Base-by-base conservation (phyloP, 2,329 filamentous ascomycete genomes). In the Colletotrichum cordylinicola region DNA sequence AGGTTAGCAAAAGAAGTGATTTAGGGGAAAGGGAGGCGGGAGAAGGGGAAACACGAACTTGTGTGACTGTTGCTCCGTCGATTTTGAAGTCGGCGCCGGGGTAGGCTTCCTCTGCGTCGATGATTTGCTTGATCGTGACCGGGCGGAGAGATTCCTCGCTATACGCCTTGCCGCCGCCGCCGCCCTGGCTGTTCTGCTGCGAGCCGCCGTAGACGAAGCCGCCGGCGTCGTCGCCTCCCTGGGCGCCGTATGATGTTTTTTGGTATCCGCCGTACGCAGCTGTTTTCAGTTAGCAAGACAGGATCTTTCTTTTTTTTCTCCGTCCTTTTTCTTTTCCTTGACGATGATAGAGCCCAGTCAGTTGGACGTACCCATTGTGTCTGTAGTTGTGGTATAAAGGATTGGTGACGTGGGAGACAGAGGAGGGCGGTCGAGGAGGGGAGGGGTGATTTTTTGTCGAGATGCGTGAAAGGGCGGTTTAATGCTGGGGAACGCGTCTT, bases 61-160 rank as follows among this genome's bases (percentile, higher is more conserved):
- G 90, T 56, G 93, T 93, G 77, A 96, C 88, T 78, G 94, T 91
- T 62, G 89, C 86, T 78, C 92, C 93, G 86, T 98, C 97, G 81
- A 98, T 94, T 78, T 93, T 92, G 90, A 98, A 97, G 43, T 95
- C 93, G 72, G 93, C 92, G 74, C 88, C 89, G 3, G 93, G 92
- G 83, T 94, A 93, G 52, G 93, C 91, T 85, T 95, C 93, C 78
- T 94, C 90, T 78, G 95, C 95, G 78, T 98, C 95, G 82, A 96
- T 88, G 74, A 98, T 91, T 86, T 99, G 97, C 85, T 98, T 98
- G 86, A 98, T 95, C 13, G 97, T 99, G 62, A 98, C 94, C 1
- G 97, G 96, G 60, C 97, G 94, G 68, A 99, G 91, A 24, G 95
- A 96, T 81, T 98, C 95, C 85, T 98, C 95, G 79, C 91, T 90